A percentile compares a stretch with the other conserved stretches of the same genome.
phyloP scores from a whole-genome alignment of 495 filamentous ascomycete species.

The Xylaria flabelliformis region DNA sequence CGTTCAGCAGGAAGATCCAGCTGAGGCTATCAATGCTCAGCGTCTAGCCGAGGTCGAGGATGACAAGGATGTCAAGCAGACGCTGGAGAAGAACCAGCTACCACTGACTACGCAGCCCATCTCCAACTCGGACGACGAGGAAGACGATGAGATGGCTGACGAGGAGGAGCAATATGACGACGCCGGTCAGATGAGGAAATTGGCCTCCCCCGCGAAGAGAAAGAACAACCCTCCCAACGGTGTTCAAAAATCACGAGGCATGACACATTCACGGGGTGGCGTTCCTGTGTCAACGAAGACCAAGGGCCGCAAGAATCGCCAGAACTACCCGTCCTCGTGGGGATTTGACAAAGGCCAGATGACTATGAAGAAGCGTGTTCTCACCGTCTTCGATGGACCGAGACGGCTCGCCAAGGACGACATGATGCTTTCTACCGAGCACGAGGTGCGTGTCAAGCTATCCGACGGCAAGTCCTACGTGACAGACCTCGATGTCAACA shows the following conservation, averaged over 20 bases:
- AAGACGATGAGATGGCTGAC: conserved; percentile 66
- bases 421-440: conserved; percentile 97
- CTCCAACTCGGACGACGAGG: conserved; percentile 70
- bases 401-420: conserved; percentile 95
- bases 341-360: conserved; percentile 88
- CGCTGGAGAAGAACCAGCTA: conserved; percentile 80
- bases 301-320: conserved; percentile 77
- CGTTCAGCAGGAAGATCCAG: conserved; percentile 95
- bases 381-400: conserved; percentile 90
- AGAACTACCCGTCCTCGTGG: conserved; percentile 92
- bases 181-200: conserved; percentile 36
- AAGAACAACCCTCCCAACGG: conserved; percentile 57
- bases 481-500: conserved; percentile 93
- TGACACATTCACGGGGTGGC: conserved; percentile 68
- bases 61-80: conserved; percentile 81
- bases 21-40: conserved; percentile 92
- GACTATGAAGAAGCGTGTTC: conserved; percentile 95
- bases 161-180: conserved; percentile 54
- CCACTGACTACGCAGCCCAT: conserved; percentile 62
- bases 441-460: conserved; percentile 87
- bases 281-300: conserved; percentile 66
- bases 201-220: conserved; percentile 33
- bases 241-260: conserved; percentile 60
- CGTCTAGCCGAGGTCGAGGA: conserved; percentile 81
- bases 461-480: conserved; percentile 76